These are phyloP conservation scores for Symbiodinium pilosum DNA, from an alignment of 73 alveolate species.

Conservation along the genomic window DNA sequence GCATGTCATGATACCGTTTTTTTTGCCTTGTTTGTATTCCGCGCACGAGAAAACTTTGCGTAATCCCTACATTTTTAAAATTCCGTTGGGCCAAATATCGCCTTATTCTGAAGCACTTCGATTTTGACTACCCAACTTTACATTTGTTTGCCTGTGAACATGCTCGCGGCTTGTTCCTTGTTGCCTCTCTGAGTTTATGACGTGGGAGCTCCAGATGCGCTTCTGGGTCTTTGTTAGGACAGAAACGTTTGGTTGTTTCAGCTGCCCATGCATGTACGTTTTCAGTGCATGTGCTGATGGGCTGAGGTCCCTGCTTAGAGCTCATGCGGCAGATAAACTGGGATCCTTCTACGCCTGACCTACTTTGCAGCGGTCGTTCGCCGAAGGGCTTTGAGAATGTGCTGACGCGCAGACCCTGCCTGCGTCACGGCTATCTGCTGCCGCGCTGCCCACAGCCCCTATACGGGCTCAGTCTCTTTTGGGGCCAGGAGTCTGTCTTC, in stretches of 20 bases:
- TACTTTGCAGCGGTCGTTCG: not conserved
- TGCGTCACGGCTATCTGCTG: slow-evolving; percentile 4
- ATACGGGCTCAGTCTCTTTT: not conserved
- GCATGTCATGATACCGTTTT: too few species aligned
- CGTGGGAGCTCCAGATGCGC: not conserved
- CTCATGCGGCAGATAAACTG: not conserved
- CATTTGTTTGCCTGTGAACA: too few species aligned
- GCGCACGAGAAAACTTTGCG: too few species aligned
- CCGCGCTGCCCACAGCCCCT: not conserved
- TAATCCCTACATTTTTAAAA: too few species aligned
- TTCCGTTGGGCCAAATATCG: too few species aligned
- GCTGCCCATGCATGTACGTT: too few species aligned
- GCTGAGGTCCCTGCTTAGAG: not conserved
- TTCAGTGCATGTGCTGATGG: not conserved
- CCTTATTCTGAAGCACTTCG: too few species aligned
- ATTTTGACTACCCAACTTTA: too few species aligned
- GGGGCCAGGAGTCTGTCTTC: slow-evolving; percentile 16
- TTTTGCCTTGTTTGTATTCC: too few species aligned
- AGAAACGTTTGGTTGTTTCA: too few species aligned
- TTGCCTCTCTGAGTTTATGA: too few species aligned
- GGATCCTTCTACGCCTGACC: not conserved
- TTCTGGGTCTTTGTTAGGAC: not conserved
- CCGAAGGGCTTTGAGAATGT: not conserved
- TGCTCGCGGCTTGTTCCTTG: too few species aligned
- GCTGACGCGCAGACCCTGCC: not conserved